Evolutionary conservation across 2,329 filamentous ascomycete genomes (phyloP).

Genomic region (Aspergillus hortae): DNA sequence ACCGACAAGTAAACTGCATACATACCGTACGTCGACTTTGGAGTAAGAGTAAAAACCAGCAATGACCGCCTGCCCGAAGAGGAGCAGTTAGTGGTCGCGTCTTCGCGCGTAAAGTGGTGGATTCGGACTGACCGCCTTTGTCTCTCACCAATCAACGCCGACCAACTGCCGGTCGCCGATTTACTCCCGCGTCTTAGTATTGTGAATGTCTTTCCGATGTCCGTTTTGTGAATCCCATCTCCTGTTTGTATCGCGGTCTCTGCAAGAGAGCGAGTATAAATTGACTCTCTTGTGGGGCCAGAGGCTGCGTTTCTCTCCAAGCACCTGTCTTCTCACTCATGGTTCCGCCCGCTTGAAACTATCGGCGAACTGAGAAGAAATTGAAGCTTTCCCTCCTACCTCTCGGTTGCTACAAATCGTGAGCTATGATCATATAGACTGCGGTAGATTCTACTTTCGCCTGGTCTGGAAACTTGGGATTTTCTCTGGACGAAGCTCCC

Average conservation of each 20-base stretch:
- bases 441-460: background rate
- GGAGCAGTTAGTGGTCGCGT: constrained; percentile 9
- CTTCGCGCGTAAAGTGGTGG: constrained; percentile 22
- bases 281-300: background rate
- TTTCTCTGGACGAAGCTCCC: background rate
- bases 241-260: background rate
- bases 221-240: constrained; percentile 1
- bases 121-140: constrained; percentile 19
- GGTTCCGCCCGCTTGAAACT: background rate
- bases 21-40: too few relatives aligned
- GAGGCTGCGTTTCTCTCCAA: background rate
- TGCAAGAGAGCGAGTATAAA: background rate
- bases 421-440: constrained; percentile 14
- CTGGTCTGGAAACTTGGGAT: background rate
- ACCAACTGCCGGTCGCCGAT: constrained; percentile 7
- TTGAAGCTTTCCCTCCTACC: constrained; percentile 1
- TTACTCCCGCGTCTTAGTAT: constrained; percentile 6
- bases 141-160: constrained; percentile 8
- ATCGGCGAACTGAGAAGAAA: constrained; percentile 1
- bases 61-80: background rate
- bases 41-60: background rate
- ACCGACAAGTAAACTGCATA: too few relatives aligned
- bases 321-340: background rate
- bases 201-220: constrained; percentile 1
- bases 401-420: constrained; percentile 2